Evolutionary conservation across 805 yeast genomes (phyloP), one percentile per base, ranked within the genome.

Genomic region (Ogataea neopini): DNA sequence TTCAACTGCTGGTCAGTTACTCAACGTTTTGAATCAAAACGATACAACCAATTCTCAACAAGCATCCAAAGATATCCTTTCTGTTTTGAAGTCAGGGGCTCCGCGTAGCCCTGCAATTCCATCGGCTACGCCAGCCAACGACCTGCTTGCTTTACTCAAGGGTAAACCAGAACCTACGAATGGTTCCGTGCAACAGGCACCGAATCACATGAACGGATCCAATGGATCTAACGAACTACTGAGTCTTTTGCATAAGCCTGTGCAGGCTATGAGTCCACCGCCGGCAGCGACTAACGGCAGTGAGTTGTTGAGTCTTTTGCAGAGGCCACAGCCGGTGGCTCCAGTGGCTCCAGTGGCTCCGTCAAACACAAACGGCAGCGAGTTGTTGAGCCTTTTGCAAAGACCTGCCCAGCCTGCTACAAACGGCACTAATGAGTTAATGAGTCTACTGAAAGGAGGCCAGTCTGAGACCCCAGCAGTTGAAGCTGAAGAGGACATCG

Each of bases 11-110:
- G 43, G 33, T 8, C 33, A 45, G 34, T 41, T 51, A 37, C 46
- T 48, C n/a, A 43, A 40, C 35, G 28, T 50, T 30, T 44, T 50
- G 20, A 47, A 47, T 20, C 29, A 28, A 17, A 23, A 38, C 32
- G 29, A 29, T 15, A 11, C 15, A 2, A 10, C 28, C 25, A 25
- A 23, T n/a, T 5, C 36, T 8, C 38, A 29, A 18, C 28, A 29
- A 36, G 37, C 41, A 14, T 43, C 46, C 19, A 49, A 42, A 20
- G 47, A 41, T 3, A 28, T 46, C 13, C 25, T 34, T 22, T 43
- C 47, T 15, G 11, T 30, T 36, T 17, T 33, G 19, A 32, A 30
- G 15, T 23, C 43, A 11, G 44, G 28, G 5, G 32, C 25, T 14
- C 45, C 25, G 5, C 47, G 44, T 7, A 17, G 18, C 6, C 17